Conservation (phyloP, 2,329 filamentous ascomycete genomes). For the Penicillium capsulatum region DNA sequence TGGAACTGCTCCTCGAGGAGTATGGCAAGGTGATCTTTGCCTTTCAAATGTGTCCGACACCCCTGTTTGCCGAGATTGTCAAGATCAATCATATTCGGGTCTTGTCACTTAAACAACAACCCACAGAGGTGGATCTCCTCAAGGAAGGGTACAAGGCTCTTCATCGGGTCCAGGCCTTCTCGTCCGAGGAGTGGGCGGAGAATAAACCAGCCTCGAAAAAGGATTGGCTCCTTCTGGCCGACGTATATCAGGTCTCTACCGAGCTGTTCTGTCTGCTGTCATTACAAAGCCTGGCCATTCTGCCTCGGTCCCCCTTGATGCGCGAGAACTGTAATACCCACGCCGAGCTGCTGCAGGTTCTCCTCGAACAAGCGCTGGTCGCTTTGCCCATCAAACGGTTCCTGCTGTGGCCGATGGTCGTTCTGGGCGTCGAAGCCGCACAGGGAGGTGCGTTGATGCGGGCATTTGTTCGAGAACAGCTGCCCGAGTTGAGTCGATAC, state of each 20-base stretch:
- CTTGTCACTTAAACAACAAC: neutral
- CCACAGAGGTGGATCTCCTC: neutral
- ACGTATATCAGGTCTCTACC: slow-evolving; percentile 31
- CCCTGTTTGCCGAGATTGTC: slow-evolving; percentile 34
- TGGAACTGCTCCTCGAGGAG: slow-evolving; percentile 23
- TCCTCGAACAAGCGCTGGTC: slow-evolving; percentile 19
- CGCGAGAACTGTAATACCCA: neutral
- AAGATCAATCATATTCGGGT: slow-evolving; percentile 37
- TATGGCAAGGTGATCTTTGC: slow-evolving; percentile 16
- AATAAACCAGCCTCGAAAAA: slow-evolving; percentile 22
- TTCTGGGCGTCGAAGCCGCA: slow-evolving; percentile 35
- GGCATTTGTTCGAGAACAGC: slow-evolving; percentile 25
- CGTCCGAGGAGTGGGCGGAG: slow-evolving; percentile 27
- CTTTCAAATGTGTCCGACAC: slow-evolving; percentile 30
- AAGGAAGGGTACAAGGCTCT: neutral
- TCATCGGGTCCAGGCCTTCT: slow-evolving; percentile 28
- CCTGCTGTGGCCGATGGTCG: slow-evolving; percentile 36
- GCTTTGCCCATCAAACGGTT: slow-evolving; percentile 12
- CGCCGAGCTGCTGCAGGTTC: neutral
- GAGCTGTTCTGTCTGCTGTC: slow-evolving; percentile 39
- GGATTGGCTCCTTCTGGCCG: slow-evolving; percentile 29
- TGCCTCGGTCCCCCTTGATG: slow-evolving; percentile 20
- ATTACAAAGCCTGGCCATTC: slow-evolving; percentile 31
- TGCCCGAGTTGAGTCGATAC: slow-evolving; percentile 25
- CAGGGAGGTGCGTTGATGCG: slow-evolving; percentile 18